Evolutionary conservation across 768 basidiomycete species (phyloP), one percentile per base, ranked within the genome.

Genomic region (Boletus pseudopeckii): DNA sequence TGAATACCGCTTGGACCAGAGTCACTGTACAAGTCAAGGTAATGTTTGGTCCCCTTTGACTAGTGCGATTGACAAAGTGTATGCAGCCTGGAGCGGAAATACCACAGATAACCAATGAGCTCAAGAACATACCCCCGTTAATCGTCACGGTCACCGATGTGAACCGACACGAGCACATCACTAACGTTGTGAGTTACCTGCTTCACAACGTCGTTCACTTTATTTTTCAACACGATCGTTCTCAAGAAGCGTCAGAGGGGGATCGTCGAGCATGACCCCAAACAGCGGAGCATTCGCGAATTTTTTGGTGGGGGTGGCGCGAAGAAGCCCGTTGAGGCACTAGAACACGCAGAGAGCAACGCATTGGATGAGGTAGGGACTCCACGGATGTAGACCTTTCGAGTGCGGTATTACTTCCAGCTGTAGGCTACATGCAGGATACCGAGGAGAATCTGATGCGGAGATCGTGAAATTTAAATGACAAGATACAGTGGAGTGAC

Each of bases 211-310:
- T 9, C 38, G 26, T 17, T 18, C 33, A 41, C 37, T 18, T 47
- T 36, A 52, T 13, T 33, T 53, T 28, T 28, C 28, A 28, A 28
- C 38, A 63, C 41, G 45, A 28, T 52, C 73, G 71, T 65, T 66
- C 48, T 41, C 47, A 56, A 81, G 80, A 77, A 72, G 44, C 82
- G 90, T 5, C 90, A 93, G 67, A 81, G 77, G 54, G 89, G 88
- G 3, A 90, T 92, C 1, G 85, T 90, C 43, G 85, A 85, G 1
- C 79, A 86, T 64, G 91, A 94, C 63, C 82, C 84, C 30, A 81
- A 81, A 54, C 91, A 95, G 66, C 76, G 80, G 57, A 83, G 86
- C 63, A 86, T 94, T 43, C 79, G 88, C 20, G 76, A 78, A 3
- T 92, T 91, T 75, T 89, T 92, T 59, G 77, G 79, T 37, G 76